A percentile compares a stretch with the other conserved stretches of the same genome.
Conservation (phyloP, 164 flowering plant genomes). For the Cinnamomum micranthum region DNA sequence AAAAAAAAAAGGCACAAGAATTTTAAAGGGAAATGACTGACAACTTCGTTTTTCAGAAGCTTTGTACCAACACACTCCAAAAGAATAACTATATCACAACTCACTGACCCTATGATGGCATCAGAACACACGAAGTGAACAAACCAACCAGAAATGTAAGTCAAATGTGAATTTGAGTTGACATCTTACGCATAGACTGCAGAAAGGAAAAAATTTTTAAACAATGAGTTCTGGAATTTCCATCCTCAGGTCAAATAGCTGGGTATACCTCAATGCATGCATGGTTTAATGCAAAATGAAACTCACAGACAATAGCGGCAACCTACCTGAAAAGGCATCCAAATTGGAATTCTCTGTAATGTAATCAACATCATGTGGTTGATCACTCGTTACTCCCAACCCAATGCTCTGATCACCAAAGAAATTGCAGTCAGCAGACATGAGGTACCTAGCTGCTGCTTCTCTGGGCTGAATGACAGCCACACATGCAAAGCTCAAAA, state of each 20-base stretch:
- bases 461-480: conserved; percentile 84
- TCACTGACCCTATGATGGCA: too few species aligned
- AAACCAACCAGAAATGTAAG: neutral
- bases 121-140: neutral
- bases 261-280: neutral
- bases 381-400: conserved; percentile 26
- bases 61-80: too few species aligned
- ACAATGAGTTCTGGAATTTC: neutral
- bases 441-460: conserved; percentile 60
- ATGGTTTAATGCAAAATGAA: conserved; percentile 1
- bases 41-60: too few species aligned
- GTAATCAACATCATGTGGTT: conserved; percentile 10
- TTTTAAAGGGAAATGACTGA: too few species aligned
- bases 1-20: too few species aligned
- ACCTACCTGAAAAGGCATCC: conserved; percentile 41
- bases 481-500: conserved; percentile 75
- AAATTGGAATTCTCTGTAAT: conserved; percentile 21
- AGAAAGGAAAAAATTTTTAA: neutral
- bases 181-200: neutral
- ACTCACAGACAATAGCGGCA: neutral
- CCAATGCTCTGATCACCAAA: conserved; percentile 42
- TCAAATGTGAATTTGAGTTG: neutral
- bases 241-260: neutral
- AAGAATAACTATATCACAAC: too few species aligned
- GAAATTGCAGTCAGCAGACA: conserved; percentile 71